These are phyloP conservation scores for Lactifluus echinatus DNA, from an alignment of 768 basidiomycete species.

Conservation along the genomic window DNA sequence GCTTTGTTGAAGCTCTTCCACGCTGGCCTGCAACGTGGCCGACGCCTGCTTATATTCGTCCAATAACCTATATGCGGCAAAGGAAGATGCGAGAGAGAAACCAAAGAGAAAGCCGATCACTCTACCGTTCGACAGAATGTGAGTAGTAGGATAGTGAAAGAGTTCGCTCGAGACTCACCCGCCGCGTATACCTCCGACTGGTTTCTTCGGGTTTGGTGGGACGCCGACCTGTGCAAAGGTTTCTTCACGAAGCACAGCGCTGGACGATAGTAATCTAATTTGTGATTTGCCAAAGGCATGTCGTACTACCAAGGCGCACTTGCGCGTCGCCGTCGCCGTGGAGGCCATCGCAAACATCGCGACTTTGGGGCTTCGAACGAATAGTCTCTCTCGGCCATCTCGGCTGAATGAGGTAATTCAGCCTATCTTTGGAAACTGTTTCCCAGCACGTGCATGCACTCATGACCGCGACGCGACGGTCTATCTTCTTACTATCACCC, in stretches of 20 bases:
- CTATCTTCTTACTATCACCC: too few relatives aligned
- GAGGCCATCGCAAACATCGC: constrained; percentile 22
- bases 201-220: constrained; percentile 54
- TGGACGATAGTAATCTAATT: constrained; percentile 38
- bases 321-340: background rate
- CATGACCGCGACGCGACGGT: background rate
- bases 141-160: background rate
- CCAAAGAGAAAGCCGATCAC: constrained; percentile 83
- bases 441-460: constrained; percentile 17
- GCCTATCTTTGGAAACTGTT: background rate
- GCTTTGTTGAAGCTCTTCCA: constrained; percentile 76
- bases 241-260: constrained; percentile 37
- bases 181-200: constrained; percentile 51
- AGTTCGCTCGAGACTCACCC: constrained; percentile 27
- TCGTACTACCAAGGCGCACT: constrained; percentile 2
- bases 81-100: constrained; percentile 81
- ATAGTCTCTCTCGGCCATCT: background rate
- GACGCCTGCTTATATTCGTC: constrained; percentile 90
- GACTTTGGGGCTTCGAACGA: background rate
- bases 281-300: background rate
- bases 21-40: constrained; percentile 77
- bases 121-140: constrained; percentile 30
- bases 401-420: background rate
- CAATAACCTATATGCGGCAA: constrained; percentile 78
- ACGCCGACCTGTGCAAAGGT: constrained; percentile 40